A percentile compares a stretch with the other conserved stretches of the same genome.
Evolutionary conservation across 2,329 filamentous ascomycete genomes (phyloP).

Genomic region (Ophiostoma quercus): DNA sequence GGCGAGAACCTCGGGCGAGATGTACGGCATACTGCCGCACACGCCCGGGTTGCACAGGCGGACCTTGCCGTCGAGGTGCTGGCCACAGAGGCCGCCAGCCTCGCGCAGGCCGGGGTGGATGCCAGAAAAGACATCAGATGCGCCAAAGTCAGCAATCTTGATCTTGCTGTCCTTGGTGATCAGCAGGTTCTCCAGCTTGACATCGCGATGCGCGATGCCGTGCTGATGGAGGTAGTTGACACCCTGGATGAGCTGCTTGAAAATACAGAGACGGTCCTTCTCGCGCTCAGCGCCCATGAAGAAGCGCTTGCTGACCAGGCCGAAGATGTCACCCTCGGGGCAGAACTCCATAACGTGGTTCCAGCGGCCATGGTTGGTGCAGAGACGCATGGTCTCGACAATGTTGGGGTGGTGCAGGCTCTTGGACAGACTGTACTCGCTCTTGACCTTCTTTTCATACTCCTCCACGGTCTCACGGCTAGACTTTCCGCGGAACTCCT

Average conservation of each 20-base stretch:
- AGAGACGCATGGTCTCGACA: slow-evolving; percentile 72
- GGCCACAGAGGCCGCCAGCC: slow-evolving; percentile 66
- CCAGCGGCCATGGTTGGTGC: slow-evolving; percentile 69
- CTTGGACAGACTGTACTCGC: slow-evolving; percentile 82
- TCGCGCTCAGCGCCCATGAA: slow-evolving; percentile 59
- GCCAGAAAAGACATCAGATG: slow-evolving; percentile 78
- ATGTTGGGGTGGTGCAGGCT: slow-evolving; percentile 82
- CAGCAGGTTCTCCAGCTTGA: slow-evolving; percentile 83
- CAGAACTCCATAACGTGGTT: slow-evolving; percentile 95
- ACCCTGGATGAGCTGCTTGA: slow-evolving; percentile 82
- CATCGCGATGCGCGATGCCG: slow-evolving; percentile 84
- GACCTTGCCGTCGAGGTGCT: slow-evolving; percentile 63
- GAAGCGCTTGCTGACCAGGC: slow-evolving; percentile 65
- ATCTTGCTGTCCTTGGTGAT: slow-evolving; percentile 73
- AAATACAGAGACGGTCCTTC: slow-evolving; percentile 71
- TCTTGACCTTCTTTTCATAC: slow-evolving; percentile 85
- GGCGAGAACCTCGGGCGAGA: slow-evolving; percentile 75
- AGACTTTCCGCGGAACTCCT: slow-evolving; percentile 75
- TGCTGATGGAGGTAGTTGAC: slow-evolving; percentile 75
- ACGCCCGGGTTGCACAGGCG: slow-evolving; percentile 72
- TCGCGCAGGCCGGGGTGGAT: slow-evolving; percentile 73
- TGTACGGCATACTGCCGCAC: slow-evolving; percentile 80
- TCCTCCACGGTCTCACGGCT: slow-evolving; percentile 64
- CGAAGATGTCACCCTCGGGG: slow-evolving; percentile 72
- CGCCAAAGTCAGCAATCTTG: slow-evolving; percentile 89